Evolutionary conservation across 1,284 basidiomycete species (phyloP).

Genomic region (Exobasidium cylindrosporum): DNA sequence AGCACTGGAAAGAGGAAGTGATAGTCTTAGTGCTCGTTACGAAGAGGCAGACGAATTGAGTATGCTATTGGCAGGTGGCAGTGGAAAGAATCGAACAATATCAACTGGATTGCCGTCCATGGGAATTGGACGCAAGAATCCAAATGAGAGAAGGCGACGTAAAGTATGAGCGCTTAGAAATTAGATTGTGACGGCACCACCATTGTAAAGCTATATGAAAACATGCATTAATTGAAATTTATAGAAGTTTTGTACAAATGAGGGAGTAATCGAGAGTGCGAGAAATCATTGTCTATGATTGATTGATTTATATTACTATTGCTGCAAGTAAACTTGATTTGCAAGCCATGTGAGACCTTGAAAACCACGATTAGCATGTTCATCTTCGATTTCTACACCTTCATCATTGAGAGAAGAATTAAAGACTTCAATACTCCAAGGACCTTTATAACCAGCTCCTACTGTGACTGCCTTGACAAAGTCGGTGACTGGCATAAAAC

Average conservation of each 20-base stretch:
- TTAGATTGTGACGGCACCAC: no score
- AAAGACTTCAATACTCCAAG: constrained; percentile 56
- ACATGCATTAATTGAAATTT: not conserved
- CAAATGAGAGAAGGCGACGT: constrained; percentile 38
- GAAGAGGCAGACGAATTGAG: constrained; percentile 51
- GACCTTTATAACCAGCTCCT: constrained; percentile 51
- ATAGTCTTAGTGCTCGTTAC: constrained; percentile 44
- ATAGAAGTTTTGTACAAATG: not conserved
- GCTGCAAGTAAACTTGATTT: constrained; percentile 23
- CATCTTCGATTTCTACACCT: constrained; percentile 27
- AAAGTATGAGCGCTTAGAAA: constrained; percentile 16
- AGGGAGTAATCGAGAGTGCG: not conserved
- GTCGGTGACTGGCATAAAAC: constrained; percentile 53
- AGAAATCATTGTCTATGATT: not conserved
- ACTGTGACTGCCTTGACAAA: constrained; percentile 49
- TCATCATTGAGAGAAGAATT: constrained; percentile 46
- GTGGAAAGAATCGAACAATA: constrained; percentile 19
- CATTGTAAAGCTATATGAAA: no score
- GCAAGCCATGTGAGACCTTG: constrained; percentile 27
- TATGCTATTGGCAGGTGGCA: constrained; percentile 36
- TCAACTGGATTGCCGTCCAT: constrained; percentile 40
- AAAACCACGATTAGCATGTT: constrained; percentile 47
- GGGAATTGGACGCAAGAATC: constrained; percentile 51
- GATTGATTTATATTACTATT: no score
- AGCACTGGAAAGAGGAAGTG: constrained; percentile 39